Percentiles rank a stretch among this genome's conserved stretches.
Conservation (phyloP, 2,329 filamentous ascomycete species). For the Ophiostoma quercus region DNA sequence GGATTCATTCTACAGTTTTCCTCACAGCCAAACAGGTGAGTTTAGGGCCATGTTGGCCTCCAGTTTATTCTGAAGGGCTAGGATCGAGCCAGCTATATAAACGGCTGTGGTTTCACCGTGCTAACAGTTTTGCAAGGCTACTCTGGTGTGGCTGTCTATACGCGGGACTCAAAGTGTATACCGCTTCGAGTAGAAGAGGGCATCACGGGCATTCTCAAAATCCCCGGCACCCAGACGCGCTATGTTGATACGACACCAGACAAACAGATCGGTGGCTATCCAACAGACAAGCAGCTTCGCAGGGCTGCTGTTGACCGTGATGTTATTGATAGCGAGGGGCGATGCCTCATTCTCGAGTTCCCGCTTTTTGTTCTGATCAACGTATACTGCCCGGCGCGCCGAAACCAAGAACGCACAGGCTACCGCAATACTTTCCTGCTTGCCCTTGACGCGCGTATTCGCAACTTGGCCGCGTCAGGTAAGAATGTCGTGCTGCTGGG, state of each 20-base stretch:
- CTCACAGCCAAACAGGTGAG: conserved; percentile 86
- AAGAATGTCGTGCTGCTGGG: conserved; percentile 83
- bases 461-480: conserved; percentile 73
- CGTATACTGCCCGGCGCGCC: conserved; percentile 84
- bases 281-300: conserved; percentile 59
- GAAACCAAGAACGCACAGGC: conserved; percentile 73
- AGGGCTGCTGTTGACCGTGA: conserved; percentile 56
- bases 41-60: too few species aligned
- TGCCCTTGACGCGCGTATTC: conserved; percentile 73
- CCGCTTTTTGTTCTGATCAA: conserved; percentile 91
- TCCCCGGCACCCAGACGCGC: conserved; percentile 62
- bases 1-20: conserved; percentile 94
- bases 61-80: not conserved
- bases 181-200: conserved; percentile 92
- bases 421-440: conserved; percentile 78
- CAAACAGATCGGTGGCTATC: conserved; percentile 85
- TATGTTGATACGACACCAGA: conserved; percentile 70
- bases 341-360: conserved; percentile 87
- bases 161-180: conserved; percentile 74
- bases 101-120: not conserved
- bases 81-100: not conserved
- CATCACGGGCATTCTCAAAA: conserved; percentile 73
- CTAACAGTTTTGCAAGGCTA: conserved; percentile 60
- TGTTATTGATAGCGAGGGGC: conserved; percentile 80
- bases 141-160: conserved; percentile 93